Evolutionary conservation across 2,329 filamentous ascomycete species (phyloP).

Genomic region (Fusarium burgessii): DNA sequence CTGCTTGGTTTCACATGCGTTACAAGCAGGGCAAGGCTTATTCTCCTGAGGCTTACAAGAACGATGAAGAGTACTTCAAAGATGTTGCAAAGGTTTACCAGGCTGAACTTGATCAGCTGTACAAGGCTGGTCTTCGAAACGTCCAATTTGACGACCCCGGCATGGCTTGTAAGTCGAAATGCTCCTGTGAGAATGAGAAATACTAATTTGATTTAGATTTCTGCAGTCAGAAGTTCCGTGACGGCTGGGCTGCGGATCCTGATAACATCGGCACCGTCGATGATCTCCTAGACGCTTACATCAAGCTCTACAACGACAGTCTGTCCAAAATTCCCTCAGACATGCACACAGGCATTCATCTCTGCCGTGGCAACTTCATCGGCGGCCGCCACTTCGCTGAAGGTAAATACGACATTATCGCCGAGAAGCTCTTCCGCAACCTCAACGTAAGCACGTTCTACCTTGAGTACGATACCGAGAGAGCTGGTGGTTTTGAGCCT

Average conservation of each 20-base stretch:
- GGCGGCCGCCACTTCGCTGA: conserved; percentile 74
- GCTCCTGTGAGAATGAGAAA: accelerated
- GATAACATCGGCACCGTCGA: conserved; percentile 75
- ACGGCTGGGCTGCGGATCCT: conserved; percentile 75
- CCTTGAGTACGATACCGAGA: conserved; percentile 75
- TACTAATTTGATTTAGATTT: conserved; percentile 66
- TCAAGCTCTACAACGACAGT: conserved; percentile 80
- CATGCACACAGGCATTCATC: conserved; percentile 81
- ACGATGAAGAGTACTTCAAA: conserved; percentile 66
- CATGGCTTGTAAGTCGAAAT: conserved; percentile 67
- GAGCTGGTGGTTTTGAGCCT: conserved; percentile 75
- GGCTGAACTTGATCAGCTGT: conserved; percentile 70
- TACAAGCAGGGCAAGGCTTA: conserved; percentile 48
- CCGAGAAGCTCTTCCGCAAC: conserved; percentile 72
- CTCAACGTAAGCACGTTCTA: conserved; percentile 76
- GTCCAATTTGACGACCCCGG: conserved; percentile 77
- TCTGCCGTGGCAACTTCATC: conserved; percentile 78
- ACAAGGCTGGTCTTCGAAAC: conserved; percentile 72
- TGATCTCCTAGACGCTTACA: conserved; percentile 81
- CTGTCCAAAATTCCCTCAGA: conserved; percentile 73
- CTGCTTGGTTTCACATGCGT: conserved; percentile 55
- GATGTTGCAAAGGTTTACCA: conserved; percentile 76
- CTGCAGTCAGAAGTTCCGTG: conserved; percentile 77
- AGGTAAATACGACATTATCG: conserved; percentile 75
- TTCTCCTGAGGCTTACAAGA: conserved; percentile 43